Base-by-base conservation (phyloP, 495 filamentous ascomycete species). In the Podospora pseudocomata region DNA sequence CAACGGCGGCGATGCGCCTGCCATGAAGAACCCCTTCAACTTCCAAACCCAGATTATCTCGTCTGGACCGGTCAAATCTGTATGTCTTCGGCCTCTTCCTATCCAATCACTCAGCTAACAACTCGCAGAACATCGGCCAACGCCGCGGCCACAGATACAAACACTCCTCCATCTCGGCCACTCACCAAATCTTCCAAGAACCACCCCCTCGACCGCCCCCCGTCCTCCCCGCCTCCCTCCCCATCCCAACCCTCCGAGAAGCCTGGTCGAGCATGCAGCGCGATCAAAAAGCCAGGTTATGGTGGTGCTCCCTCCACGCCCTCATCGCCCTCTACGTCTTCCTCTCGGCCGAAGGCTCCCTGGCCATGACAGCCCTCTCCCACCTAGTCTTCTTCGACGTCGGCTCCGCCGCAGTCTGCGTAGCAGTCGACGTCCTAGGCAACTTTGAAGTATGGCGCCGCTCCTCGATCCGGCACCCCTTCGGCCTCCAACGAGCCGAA, bases 381-480 rank as follows among this genome's bases (percentile, higher is more conserved):
- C 94, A 97, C 72, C 82, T 99, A 64, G 91, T 98, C 64, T 87
- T 97, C 75, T 99, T 97, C 75, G 95, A 99, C 78, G 94, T 94
- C 11, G 84, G 97, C 2, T 92, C 92, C 16, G 95, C 95, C 18
- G 87, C 92, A 60, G 88, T 99, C n/a, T 98, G 94, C 74, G 93
- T 97, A 1, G 88, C 85, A 2, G 95, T 98, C 58, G 95, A 98
- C 74, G 91, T 98, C 0, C 84, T 97, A 34, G 87, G 90, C 34
- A 98, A 98, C 78, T 99, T 99, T 72, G 94, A 97, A 75, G 94
- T 97, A 3, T 98, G 96, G 96, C 94, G 92, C 67, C 87, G 95
- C 55, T 94, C 91, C 64, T 94, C 88, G 69, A 91, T 99, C 67
- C 89, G 92, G 3, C 94, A 98, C 79, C 96, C 95, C 5, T 99